phyloP scores from a whole-genome alignment of 306 rosid genomes.

The Medicago lupulina region DNA sequence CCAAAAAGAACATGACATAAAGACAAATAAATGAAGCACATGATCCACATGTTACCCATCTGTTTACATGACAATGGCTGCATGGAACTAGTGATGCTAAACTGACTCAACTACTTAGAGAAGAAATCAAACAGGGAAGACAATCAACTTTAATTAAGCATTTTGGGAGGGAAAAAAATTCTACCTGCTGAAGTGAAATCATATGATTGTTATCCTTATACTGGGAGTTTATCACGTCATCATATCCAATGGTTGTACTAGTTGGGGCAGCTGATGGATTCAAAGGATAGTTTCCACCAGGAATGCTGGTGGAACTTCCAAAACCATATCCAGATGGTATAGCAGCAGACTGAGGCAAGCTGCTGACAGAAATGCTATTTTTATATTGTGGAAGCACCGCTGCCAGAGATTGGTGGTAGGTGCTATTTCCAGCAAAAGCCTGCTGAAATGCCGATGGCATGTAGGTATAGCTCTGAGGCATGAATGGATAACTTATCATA shows the following conservation, averaged over 20 bases:
- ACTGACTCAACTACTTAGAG: neutral
- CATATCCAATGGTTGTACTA: slow-evolving; percentile 82
- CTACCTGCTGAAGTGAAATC: slow-evolving; percentile 94
- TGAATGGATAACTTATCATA: slow-evolving; percentile 92
- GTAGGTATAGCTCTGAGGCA: slow-evolving; percentile 97
- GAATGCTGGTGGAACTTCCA: slow-evolving; percentile 83
- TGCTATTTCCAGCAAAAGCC: slow-evolving; percentile 85
- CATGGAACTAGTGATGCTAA: neutral
- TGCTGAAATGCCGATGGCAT: slow-evolving; percentile 99
- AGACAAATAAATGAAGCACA: slow-evolving; percentile 11
- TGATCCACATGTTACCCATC: neutral
- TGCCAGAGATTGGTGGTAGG: slow-evolving; percentile 97
- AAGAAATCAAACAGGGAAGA: slow-evolving; percentile 14
- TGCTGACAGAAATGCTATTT: slow-evolving; percentile 92
- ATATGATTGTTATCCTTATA: slow-evolving; percentile 86
- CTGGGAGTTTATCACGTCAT: slow-evolving; percentile 83
- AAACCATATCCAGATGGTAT: slow-evolving; percentile 91
- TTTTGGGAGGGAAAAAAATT: neutral
- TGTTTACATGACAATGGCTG: neutral
- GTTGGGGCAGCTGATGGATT: slow-evolving; percentile 80
- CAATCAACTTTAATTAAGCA: slow-evolving; percentile 1
- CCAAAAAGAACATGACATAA: neutral
- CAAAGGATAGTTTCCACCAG: slow-evolving; percentile 89
- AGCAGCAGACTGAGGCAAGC: slow-evolving; percentile 93
- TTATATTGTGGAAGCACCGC: slow-evolving; percentile 96